Evolutionary conservation across 2,329 filamentous ascomycete species (phyloP), one percentile per base, ranked within the genome.

Genomic region (Pseudofabraea citricarpa): DNA sequence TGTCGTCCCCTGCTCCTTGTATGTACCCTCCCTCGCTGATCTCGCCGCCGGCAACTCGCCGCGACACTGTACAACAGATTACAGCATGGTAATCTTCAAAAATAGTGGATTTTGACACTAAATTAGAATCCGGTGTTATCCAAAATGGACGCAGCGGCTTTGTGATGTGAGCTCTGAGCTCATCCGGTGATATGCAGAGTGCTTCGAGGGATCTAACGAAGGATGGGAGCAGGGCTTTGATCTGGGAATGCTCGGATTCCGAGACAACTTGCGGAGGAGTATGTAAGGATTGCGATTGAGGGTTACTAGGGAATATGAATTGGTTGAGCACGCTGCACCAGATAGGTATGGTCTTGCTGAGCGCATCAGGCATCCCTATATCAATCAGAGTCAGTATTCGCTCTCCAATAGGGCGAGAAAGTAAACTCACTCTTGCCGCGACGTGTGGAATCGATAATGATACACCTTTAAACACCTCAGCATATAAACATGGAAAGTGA

Each of bases 1-100:
- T 88, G 62, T 98, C 93, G 63, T 98, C 93, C 2, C 86, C 93
- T 1, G 91, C 91, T 40, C 93, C 93, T 65, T 97, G 93, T 46
- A 98, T 85, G 59, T 98, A 98, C 5, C 82, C 83, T 3, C 76
- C 78, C 58, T 85, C 81, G 21, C 79, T 79, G 53, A 78, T 71
- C 60, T 91, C 87, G 3, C 77, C 80, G 10, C 81, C 85, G 2
- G 68, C 67, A 1, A 90, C 81, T 13, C 85, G 75, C 23, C 82
- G 76, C 2, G 89, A 95, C 10, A 89, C 85, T 1, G 90, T 96
- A 60, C 88, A 93, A 58, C 93, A 87, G 18, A 97, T 76, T 3
- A 97, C 69, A 0, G 87, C 81, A 54, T 86, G 74, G 57, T 79
- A 88, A 9, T 76, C 71, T 1, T 73, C 65, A 24, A 78, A 83